Evolutionary conservation across 805 yeast genomes (phyloP).

Genomic region (Kluyveromyces nonfermentans): DNA sequence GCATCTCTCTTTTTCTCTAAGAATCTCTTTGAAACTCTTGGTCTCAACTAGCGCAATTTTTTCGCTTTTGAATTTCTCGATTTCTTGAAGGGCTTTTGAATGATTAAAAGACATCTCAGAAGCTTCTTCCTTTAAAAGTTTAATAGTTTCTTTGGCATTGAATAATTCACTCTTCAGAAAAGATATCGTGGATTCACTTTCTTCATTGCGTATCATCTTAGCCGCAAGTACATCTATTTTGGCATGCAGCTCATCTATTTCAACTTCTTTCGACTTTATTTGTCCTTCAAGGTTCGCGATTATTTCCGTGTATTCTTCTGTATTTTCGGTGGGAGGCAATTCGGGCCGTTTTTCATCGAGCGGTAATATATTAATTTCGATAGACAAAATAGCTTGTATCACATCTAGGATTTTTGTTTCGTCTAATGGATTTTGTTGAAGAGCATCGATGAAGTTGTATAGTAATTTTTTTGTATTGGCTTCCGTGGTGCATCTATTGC

Average conservation of each 20-base stretch:
- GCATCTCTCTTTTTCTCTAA: slow-evolving; percentile 28
- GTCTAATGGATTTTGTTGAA: not conserved
- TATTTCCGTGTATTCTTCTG: slow-evolving; percentile 5
- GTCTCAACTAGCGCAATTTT: slow-evolving; percentile 17
- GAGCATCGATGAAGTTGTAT: not conserved
- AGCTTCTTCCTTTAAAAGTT: slow-evolving; percentile 8
- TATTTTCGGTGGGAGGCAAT: not conserved
- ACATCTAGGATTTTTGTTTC: not conserved
- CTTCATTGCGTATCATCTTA: slow-evolving; percentile 31
- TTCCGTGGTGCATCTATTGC: not conserved
- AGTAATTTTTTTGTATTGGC: not conserved
- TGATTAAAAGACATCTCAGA: slow-evolving; percentile 9
- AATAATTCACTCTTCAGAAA: slow-evolving; percentile 13
- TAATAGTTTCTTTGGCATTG: slow-evolving; percentile 18
- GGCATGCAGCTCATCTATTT: slow-evolving; percentile 36
- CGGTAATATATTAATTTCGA: not conserved
- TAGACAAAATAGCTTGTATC: not conserved
- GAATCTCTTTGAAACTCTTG: slow-evolving; percentile 27
- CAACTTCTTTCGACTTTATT: slow-evolving; percentile 7
- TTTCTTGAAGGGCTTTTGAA: slow-evolving; percentile 14
- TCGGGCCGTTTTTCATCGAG: not conserved
- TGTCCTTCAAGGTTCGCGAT: not conserved
- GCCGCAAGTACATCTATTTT: slow-evolving; percentile 38
- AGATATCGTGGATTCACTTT: slow-evolving; percentile 13
- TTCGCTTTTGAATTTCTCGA: slow-evolving; percentile 20